Conservation (phyloP, 495 filamentous ascomycete genomes). For the Choiromyces venosus region DNA sequence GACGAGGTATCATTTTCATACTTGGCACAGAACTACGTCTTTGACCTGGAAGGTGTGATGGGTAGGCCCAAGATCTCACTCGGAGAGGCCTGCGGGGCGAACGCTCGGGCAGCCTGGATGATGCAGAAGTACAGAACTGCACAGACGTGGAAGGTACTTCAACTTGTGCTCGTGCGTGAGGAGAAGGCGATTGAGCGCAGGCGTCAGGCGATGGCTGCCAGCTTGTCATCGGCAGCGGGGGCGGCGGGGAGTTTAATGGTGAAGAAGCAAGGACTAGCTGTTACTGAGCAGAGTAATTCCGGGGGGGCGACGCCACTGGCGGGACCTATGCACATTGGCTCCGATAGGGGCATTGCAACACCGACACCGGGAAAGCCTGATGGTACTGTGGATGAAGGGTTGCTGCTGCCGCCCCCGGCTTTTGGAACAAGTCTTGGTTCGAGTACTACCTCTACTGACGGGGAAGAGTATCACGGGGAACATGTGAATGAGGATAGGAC, state of each 20-base stretch:
- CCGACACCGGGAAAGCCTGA: conserved; percentile 10
- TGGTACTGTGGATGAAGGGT: conserved; percentile 9
- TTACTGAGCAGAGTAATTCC: conserved; percentile 18
- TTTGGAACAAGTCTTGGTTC: conserved; percentile 35
- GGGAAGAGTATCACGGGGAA: conserved; percentile 16
- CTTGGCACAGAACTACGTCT: conserved; percentile 28
- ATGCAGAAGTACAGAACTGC: conserved; percentile 38
- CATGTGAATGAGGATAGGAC: neutral
- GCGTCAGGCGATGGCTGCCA: neutral
- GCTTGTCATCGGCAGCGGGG: conserved; percentile 6
- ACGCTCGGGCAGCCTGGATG: conserved; percentile 32
- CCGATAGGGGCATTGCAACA: conserved; percentile 9
- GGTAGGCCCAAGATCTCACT: conserved; percentile 26
- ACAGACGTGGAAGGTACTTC: conserved; percentile 36
- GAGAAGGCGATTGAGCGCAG: conserved; percentile 25
- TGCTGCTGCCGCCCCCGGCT: conserved; percentile 27
- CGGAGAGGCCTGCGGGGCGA: conserved; percentile 29
- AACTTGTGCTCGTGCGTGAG: conserved; percentile 29
- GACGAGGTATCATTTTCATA: conserved; percentile 35
- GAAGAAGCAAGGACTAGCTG: neutral
- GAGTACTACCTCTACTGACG: conserved; percentile 38
- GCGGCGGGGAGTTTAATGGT: neutral
- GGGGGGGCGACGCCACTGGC: conserved; percentile 23
- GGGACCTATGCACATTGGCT: neutral
- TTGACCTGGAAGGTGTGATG: conserved; percentile 23